Conservation (phyloP, 306 rosid genomes). For the Pueraria montana region DNA sequence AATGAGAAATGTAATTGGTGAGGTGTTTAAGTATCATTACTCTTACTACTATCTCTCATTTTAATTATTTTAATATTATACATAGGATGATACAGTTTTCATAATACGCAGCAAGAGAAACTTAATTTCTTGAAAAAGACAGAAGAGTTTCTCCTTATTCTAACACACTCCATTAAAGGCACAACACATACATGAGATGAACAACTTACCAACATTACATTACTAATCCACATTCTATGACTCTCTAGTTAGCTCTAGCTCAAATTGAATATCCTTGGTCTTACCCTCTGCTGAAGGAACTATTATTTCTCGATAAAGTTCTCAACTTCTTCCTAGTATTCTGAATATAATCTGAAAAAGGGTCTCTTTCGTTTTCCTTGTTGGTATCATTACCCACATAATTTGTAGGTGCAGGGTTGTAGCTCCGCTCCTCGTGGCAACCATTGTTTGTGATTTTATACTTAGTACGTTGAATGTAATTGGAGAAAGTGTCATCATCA, state of each 20-base stretch:
- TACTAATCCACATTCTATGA: background rate
- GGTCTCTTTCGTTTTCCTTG: constrained; percentile 43
- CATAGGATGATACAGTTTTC: too few species aligned
- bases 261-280: background rate
- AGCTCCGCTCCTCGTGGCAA: background rate
- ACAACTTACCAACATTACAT: background rate
- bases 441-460: constrained; percentile 46
- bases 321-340: constrained; percentile 50
- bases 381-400: constrained; percentile 28
- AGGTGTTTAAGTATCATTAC: too few species aligned
- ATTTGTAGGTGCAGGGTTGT: background rate
- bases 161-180: too few species aligned
- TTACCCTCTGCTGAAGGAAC: constrained; percentile 48
- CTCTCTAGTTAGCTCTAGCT: background rate
- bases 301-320: constrained; percentile 44
- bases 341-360: constrained; percentile 57
- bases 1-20: too few species aligned
- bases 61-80: too few species aligned
- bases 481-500: constrained; percentile 40
- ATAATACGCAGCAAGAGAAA: too few species aligned
- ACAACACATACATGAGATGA: too few species aligned
- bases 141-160: too few species aligned
- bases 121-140: too few species aligned
- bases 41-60: too few species aligned
- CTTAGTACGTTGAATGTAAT: constrained; percentile 11